Evolutionary conservation across 768 basidiomycete genomes (phyloP).

Genomic region (Hemileccinum rubropunctum): DNA sequence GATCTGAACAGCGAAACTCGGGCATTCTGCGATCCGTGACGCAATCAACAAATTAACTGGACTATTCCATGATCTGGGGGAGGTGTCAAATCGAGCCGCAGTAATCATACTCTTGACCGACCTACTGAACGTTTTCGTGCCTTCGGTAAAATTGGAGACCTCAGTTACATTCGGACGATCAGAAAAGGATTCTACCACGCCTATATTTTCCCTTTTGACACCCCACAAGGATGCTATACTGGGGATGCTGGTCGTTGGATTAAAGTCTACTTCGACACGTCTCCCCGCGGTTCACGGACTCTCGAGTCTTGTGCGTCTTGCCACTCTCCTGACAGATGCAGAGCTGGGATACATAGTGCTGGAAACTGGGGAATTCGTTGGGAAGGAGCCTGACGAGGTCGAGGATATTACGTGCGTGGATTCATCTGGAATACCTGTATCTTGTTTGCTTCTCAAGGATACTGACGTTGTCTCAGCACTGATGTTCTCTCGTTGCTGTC

Average conservation of each 20-base stretch:
- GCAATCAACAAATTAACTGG: constrained; percentile 73
- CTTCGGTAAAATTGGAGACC: not conserved
- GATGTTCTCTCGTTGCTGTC: constrained; percentile 61
- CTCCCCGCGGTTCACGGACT: constrained; percentile 64
- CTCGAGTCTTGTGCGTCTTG: constrained; percentile 62
- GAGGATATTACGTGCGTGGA: constrained; percentile 49
- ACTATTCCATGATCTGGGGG: constrained; percentile 71
- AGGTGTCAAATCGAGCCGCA: constrained; percentile 61
- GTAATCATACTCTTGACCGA: constrained; percentile 68
- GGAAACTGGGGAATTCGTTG: constrained; percentile 66
- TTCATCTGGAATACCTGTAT: not conserved
- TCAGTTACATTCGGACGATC: not conserved
- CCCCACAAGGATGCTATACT: constrained; percentile 77
- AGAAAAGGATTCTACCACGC: constrained; percentile 29
- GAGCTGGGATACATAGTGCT: constrained; percentile 82
- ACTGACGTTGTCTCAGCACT: constrained; percentile 39
- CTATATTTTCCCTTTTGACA: constrained; percentile 39
- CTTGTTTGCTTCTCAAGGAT: not conserved
- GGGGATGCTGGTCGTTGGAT: constrained; percentile 57
- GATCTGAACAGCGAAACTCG: constrained; percentile 55
- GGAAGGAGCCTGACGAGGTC: constrained; percentile 44
- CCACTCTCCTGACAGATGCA: constrained; percentile 58
- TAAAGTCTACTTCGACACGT: constrained; percentile 50
- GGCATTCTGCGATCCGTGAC: constrained; percentile 63
- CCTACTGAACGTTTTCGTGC: constrained; percentile 47